phyloP scores from a whole-genome alignment of 495 filamentous ascomycete species.

The Xylaria venustula region DNA sequence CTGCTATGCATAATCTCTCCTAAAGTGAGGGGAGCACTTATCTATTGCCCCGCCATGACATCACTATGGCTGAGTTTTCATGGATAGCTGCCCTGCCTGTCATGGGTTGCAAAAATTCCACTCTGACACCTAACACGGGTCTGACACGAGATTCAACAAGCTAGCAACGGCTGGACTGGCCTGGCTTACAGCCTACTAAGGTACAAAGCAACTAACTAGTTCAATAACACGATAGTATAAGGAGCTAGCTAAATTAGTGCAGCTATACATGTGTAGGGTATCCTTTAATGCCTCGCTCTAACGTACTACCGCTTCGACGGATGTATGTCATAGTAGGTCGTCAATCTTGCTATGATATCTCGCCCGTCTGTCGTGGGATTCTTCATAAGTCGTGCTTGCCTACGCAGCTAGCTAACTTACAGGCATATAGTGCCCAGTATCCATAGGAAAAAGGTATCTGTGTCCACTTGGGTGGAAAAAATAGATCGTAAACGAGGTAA shows the following conservation, averaged over 20 bases:
- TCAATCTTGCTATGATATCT: too few relatives aligned
- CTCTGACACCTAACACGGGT: too few relatives aligned
- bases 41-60: constrained; percentile 12
- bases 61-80: neutral
- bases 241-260: too few relatives aligned
- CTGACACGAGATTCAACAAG: neutral
- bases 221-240: too few relatives aligned
- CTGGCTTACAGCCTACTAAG: neutral
- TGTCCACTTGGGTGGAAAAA: neutral
- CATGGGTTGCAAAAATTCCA: too few relatives aligned
- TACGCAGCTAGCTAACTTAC: neutral
- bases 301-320: too few relatives aligned
- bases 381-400: neutral
- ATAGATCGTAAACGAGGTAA: neutral
- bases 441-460: neutral
- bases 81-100: neutral
- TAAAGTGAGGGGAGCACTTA: neutral
- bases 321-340: too few relatives aligned
- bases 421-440: neutral
- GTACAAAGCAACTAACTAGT: too few relatives aligned
- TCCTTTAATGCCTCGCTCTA: too few relatives aligned
- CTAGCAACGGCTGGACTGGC: neutral
- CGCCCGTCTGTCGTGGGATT: too few relatives aligned
- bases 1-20: too few relatives aligned
- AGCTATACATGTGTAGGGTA: too few relatives aligned